Percentiles rank a stretch among this genome's conserved stretches.
Evolutionary conservation across 805 yeast genomes (phyloP).

Genomic region (Pichia thaimueangensis): DNA sequence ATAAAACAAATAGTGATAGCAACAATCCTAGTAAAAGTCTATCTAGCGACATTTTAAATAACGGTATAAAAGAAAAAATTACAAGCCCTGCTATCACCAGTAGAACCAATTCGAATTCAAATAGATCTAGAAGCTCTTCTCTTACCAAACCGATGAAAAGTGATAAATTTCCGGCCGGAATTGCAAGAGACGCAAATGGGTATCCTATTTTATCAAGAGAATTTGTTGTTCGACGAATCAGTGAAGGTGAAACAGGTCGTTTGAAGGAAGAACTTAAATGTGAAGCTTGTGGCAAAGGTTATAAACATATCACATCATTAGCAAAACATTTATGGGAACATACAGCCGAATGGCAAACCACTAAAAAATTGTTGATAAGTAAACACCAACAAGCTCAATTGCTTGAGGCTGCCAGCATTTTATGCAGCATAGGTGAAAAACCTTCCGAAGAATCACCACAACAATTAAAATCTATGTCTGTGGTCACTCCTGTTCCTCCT

Average conservation of each 20-base stretch:
- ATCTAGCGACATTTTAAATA: neutral
- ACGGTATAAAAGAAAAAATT: neutral
- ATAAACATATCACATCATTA: conserved; percentile 80
- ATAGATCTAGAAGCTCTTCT: neutral
- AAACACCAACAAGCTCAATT: conserved; percentile 86
- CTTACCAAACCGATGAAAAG: neutral
- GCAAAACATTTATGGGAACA: conserved; percentile 92
- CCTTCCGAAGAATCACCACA: neutral
- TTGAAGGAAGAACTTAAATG: conserved; percentile 79
- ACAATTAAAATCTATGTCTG: neutral
- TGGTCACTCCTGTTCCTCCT: neutral
- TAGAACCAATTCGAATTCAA: neutral
- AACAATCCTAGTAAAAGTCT: neutral
- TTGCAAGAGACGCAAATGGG: conserved; percentile 13
- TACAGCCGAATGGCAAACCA: conserved; percentile 89
- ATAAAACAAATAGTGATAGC: neutral
- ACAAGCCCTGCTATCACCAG: neutral
- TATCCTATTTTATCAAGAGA: conserved; percentile 45
- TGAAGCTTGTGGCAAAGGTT: conserved; percentile 89
- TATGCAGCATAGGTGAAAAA: conserved; percentile 64
- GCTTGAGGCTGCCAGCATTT: conserved; percentile 69
- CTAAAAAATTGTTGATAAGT: conserved; percentile 72
- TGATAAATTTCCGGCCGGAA: conserved; percentile 3
- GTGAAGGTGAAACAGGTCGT: conserved; percentile 83
- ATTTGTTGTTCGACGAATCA: conserved; percentile 74